Evolutionary conservation across 225 moss, liverwort and hornwort genomes (phyloP).

Genomic region (Bryoerythrophyllum caledonicum): DNA sequence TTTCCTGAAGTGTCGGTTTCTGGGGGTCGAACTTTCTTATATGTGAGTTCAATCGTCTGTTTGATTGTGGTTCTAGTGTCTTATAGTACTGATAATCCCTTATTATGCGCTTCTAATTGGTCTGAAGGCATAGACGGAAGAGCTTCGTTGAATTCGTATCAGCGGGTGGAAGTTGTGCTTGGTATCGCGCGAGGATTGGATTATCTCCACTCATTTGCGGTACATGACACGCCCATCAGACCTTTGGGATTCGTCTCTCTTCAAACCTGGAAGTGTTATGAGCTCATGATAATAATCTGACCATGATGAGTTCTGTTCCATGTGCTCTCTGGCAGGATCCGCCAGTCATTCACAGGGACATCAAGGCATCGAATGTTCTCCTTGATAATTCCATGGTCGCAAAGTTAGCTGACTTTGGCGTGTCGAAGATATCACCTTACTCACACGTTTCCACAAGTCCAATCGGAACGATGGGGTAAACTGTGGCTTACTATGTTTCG

Average conservation of each 20-base stretch:
- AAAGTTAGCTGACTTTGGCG: constrained; percentile 41
- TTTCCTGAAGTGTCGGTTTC: no score
- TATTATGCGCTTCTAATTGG: not conserved
- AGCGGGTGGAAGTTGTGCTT: constrained; percentile 46
- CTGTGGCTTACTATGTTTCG: not conserved
- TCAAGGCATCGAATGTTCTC: constrained; percentile 42
- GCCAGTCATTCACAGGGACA: constrained; percentile 43
- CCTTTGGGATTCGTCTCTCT: not conserved
- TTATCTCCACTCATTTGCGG: constrained; percentile 58
- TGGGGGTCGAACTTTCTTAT: no score
- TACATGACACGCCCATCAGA: constrained; percentile 22
- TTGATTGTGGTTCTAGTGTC: not conserved
- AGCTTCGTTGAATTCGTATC: constrained; percentile 31
- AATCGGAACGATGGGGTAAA: constrained; percentile 46
- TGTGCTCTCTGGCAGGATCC: constrained; percentile 34
- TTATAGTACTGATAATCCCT: not conserved
- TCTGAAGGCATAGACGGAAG: constrained; percentile 53
- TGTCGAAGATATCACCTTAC: constrained; percentile 39
- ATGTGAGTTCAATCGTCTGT: no score
- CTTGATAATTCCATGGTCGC: constrained; percentile 36
- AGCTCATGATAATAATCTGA: not conserved
- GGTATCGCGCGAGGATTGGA: constrained; percentile 53
- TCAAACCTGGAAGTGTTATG: not conserved
- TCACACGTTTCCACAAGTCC: constrained; percentile 42
- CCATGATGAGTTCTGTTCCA: not conserved